phyloP scores from a whole-genome alignment of 345 rosid species.

The Aethionema arabicum region DNA sequence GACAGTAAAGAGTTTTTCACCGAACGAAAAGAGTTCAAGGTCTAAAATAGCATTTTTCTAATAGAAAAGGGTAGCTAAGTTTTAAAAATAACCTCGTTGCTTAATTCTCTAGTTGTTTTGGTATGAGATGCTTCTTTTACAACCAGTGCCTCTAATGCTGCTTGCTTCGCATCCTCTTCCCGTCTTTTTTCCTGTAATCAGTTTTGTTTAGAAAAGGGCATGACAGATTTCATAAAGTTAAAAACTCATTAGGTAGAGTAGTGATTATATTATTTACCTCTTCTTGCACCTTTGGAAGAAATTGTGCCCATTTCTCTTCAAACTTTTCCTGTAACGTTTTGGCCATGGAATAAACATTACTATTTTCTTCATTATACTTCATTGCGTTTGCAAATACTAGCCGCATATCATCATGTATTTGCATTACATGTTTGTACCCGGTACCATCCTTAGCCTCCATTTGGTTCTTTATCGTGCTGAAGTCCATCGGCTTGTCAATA shows the following conservation, averaged over 20 bases:
- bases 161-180: constrained; percentile 62
- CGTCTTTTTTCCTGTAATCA: constrained; percentile 60
- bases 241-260: constrained; percentile 15
- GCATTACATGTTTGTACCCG: constrained; percentile 78
- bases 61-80: constrained; percentile 8
- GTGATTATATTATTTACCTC: constrained; percentile 49
- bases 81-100: constrained; percentile 48
- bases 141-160: constrained; percentile 60
- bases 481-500: constrained; percentile 97
- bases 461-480: constrained; percentile 74
- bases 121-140: constrained; percentile 78
- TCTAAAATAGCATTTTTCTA: no score
- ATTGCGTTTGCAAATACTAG: constrained; percentile 91
- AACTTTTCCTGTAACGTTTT: constrained; percentile 72
- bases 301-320: constrained; percentile 83
- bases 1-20: no score
- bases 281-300: constrained; percentile 78
- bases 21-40: no score
- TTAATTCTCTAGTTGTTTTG: constrained; percentile 62
- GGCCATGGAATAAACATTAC: constrained; percentile 81
- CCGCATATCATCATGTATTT: constrained; percentile 77
- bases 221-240: constrained; percentile 20
- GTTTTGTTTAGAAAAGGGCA: constrained; percentile 14
- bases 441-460: constrained; percentile 87
- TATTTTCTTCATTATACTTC: constrained; percentile 76